Conservation (phyloP, 2,329 filamentous ascomycete species). For the Thelonectria blattea region DNA sequence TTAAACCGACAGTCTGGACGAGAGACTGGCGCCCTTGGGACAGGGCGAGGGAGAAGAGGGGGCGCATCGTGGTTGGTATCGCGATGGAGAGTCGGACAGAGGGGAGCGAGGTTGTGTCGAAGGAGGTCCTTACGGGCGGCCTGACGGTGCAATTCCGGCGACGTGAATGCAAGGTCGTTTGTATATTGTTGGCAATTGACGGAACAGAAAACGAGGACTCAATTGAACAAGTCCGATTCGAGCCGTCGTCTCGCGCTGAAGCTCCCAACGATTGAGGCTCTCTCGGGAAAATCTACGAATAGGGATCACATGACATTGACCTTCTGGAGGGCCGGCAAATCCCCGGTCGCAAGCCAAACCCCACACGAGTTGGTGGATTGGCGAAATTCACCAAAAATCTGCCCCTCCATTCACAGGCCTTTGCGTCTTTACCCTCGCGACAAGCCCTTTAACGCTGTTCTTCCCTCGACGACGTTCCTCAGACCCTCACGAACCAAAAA, state of each 20-base stretch:
- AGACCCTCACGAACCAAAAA: conserved; percentile 13
- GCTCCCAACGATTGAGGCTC: conserved; percentile 30
- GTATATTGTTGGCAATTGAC: conserved; percentile 19
- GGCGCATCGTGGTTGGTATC: conserved; percentile 35
- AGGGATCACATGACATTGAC: conserved; percentile 46
- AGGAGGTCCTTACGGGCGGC: not conserved
- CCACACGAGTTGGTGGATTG: conserved; percentile 47
- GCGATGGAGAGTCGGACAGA: conserved; percentile 9
- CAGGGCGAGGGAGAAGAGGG: conserved; percentile 34
- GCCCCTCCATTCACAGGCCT: conserved; percentile 46
- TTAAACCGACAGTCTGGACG: conserved; percentile 12
- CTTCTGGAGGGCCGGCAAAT: conserved; percentile 41
- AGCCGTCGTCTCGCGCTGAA: conserved; percentile 20
- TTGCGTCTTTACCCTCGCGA: conserved; percentile 35
- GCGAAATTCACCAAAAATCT: conserved; percentile 51
- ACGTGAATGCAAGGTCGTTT: not conserved
- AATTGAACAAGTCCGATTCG: not conserved
- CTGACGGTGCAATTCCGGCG: not conserved
- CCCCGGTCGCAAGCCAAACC: conserved; percentile 40
- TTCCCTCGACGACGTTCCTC: conserved; percentile 19
- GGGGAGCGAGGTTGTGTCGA: not conserved
- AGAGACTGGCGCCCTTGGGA: conserved; percentile 30
- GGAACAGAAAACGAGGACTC: not conserved
- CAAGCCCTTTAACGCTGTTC: conserved; percentile 36
- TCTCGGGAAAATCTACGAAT: conserved; percentile 41